Conservation (phyloP, 129 eudicot species). For the Flaveria bidentis region DNA sequence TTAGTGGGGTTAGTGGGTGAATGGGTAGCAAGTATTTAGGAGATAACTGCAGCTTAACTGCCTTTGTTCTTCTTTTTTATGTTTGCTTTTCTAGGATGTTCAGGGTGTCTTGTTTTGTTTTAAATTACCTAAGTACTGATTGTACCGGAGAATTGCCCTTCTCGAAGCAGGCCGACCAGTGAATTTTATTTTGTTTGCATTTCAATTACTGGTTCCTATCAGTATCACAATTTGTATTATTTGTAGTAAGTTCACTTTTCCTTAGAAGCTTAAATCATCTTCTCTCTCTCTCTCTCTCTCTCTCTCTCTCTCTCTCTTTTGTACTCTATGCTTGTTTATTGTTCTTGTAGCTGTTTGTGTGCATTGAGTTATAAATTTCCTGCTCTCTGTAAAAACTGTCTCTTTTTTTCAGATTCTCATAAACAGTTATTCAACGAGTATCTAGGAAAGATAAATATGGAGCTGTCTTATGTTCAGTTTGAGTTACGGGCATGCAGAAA, state of each 20-base stretch:
- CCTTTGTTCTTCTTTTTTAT: too few species aligned
- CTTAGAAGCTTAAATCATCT: not conserved
- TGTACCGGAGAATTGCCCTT: too few species aligned
- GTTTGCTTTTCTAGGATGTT: too few species aligned
- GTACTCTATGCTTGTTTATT: not conserved
- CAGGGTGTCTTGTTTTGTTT: too few species aligned
- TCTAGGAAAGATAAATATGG: slow-evolving; percentile 66
- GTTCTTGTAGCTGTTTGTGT: slow-evolving; percentile 16
- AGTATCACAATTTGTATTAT: not conserved
- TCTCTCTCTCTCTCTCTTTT: not conserved
- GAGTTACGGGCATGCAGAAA: slow-evolving; percentile 81
- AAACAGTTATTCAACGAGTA: slow-evolving; percentile 64
- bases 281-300: too few species aligned
- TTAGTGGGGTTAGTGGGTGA: too few species aligned
- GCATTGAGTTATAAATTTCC: not conserved
- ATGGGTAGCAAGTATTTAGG: too few species aligned
- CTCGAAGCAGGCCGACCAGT: too few species aligned
- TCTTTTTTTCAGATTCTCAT: slow-evolving; percentile 44
- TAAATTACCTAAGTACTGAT: too few species aligned
- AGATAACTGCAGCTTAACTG: too few species aligned
- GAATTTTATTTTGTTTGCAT: too few species aligned
- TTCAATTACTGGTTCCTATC: too few species aligned
- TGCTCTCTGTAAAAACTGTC: not conserved
- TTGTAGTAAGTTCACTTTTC: not conserved
- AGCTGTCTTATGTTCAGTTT: slow-evolving; percentile 71